phyloP scores from a whole-genome alignment of 2,329 filamentous ascomycete genomes.

The Coniochaeta sp. region DNA sequence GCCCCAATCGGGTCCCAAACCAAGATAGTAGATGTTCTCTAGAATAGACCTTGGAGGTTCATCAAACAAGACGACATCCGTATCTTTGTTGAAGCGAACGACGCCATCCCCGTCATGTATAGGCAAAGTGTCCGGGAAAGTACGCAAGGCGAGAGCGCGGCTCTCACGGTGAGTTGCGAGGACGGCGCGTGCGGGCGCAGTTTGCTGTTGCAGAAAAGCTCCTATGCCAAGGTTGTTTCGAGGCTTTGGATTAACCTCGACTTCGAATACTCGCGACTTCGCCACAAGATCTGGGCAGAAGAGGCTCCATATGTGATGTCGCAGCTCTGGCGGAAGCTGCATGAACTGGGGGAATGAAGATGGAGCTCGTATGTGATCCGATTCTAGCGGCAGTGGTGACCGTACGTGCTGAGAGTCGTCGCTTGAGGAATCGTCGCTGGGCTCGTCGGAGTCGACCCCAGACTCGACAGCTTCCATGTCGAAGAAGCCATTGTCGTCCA shows the following conservation, averaged over 20 bases:
- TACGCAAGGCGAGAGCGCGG: conserved; percentile 19
- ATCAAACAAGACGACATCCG: conserved; percentile 18
- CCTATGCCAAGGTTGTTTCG: too few relatives aligned
- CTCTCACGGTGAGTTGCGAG: conserved; percentile 22
- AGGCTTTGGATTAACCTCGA: too few relatives aligned
- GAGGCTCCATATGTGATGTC: conserved; percentile 24
- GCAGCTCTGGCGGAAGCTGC: conserved; percentile 25
- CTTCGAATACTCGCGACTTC: conserved; percentile 17
- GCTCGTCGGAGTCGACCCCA: conserved; percentile 7
- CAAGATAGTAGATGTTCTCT: conserved; percentile 13
- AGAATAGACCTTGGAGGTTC: conserved; percentile 5
- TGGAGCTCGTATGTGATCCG: not conserved
- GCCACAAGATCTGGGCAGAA: conserved; percentile 23
- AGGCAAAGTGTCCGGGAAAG: conserved; percentile 22
- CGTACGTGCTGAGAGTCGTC: not conserved
- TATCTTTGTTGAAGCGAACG: conserved; percentile 20
- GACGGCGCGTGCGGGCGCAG: conserved; percentile 19
- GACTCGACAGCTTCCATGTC: conserved; percentile 23
- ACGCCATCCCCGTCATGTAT: conserved; percentile 7
- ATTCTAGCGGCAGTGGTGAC: not conserved
- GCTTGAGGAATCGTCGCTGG: not conserved
- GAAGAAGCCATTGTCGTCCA: conserved; percentile 13
- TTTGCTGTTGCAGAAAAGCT: conserved; percentile 20
- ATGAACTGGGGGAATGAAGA: conserved; percentile 24
- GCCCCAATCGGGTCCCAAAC: conserved; percentile 5